Conservation (phyloP, 257 asterid genomes). For the Solanum sitiens region DNA sequence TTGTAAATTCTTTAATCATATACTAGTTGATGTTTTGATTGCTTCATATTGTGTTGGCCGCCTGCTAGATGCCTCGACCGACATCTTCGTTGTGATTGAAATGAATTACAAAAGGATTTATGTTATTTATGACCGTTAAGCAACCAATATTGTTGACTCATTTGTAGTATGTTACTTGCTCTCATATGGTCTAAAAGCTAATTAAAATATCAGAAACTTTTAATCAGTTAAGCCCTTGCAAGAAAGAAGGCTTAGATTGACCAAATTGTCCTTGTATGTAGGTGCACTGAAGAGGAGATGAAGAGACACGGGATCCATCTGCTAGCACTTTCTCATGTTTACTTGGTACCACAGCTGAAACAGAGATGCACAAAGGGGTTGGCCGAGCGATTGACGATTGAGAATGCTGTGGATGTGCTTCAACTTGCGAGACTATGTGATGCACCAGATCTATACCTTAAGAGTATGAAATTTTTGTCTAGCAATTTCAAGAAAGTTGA, state of each 20-base stretch:
- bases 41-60: background rate
- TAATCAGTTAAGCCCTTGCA: background rate
- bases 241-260: background rate
- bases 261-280: conserved; percentile 17
- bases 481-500: conserved; percentile 49
- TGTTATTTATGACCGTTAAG: background rate
- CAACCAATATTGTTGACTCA: background rate
- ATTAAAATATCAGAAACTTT: background rate
- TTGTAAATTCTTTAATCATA: background rate
- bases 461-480: conserved; percentile 50
- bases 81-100: background rate
- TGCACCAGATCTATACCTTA: conserved; percentile 77
- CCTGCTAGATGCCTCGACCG: background rate
- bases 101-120: background rate
- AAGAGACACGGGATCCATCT: conserved; percentile 69
- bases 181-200: background rate
- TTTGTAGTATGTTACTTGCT: background rate
- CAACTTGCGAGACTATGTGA: conserved; percentile 86
- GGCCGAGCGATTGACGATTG: conserved; percentile 26
- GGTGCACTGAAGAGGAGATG: conserved; percentile 74
- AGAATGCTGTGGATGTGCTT: conserved; percentile 67
- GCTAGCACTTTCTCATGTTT: conserved; percentile 75
- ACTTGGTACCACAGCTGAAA: conserved; percentile 72
- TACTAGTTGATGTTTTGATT: background rate
- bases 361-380: conserved; percentile 57